Evolutionary conservation across 257 asterid genomes (phyloP).

Genomic region (Nicotiana otophora): DNA sequence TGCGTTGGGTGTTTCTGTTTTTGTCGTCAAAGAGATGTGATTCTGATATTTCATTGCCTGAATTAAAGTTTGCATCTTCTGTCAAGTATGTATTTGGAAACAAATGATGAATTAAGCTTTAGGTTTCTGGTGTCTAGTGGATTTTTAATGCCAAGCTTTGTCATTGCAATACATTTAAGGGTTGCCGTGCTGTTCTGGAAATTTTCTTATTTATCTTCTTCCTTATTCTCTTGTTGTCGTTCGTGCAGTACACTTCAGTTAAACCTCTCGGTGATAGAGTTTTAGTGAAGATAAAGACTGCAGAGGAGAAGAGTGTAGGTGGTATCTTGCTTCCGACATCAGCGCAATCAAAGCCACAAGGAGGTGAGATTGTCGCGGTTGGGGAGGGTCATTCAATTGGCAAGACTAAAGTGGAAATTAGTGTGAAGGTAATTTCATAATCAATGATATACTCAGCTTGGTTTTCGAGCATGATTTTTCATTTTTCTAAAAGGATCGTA

Average conservation of each 20-base stretch:
- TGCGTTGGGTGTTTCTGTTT: neutral
- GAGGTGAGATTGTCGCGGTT: slow-evolving; percentile 91
- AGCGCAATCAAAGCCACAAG: slow-evolving; percentile 70
- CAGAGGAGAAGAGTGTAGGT: slow-evolving; percentile 84
- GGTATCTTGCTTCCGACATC: slow-evolving; percentile 80
- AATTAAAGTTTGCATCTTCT: neutral
- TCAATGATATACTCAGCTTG: neutral
- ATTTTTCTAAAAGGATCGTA: neutral
- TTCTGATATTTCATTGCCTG: neutral
- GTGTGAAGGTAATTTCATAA: slow-evolving; percentile 52
- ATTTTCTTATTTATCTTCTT: neutral
- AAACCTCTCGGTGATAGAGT: slow-evolving; percentile 96
- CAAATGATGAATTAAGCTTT: neutral
- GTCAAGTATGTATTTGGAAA: neutral
- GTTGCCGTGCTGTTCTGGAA: neutral
- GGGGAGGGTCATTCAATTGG: slow-evolving; percentile 92
- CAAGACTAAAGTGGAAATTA: slow-evolving; percentile 60
- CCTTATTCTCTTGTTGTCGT: neutral
- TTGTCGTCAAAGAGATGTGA: neutral
- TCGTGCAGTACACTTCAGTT: slow-evolving; percentile 68
- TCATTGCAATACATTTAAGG: neutral
- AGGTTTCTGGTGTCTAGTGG: neutral
- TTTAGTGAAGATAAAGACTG: slow-evolving; percentile 65
- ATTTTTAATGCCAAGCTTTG: neutral
- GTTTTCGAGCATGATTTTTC: neutral